Percentiles rank a stretch among this genome's conserved stretches.
Evolutionary conservation across 2,329 filamentous ascomycete genomes (phyloP).

Genomic region (Fusarium sp.): DNA sequence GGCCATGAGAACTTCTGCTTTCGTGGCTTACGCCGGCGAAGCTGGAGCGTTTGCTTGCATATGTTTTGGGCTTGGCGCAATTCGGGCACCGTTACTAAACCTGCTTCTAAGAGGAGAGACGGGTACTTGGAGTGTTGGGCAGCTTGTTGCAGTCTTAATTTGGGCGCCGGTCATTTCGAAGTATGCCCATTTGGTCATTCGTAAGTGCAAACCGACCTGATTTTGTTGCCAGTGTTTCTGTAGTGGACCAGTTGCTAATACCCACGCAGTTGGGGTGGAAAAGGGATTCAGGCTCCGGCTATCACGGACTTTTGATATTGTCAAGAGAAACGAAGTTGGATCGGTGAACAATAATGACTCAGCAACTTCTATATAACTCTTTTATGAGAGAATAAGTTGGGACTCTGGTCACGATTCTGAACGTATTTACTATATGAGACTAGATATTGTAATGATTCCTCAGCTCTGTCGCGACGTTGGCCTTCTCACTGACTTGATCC

Average conservation of each 20-base stretch:
- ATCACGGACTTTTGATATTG: conserved; percentile 1
- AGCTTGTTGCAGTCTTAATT: conserved; percentile 16
- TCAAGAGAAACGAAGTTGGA: not conserved
- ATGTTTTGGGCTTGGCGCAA: not conserved
- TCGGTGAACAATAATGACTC: too few relatives aligned
- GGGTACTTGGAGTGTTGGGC: conserved; percentile 22
- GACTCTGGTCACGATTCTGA: too few relatives aligned
- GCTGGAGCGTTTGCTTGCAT: conserved; percentile 1
- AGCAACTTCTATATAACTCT: not conserved
- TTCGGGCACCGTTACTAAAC: not conserved
- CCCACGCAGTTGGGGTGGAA: conserved; percentile 12
- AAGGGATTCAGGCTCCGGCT: conserved; percentile 5
- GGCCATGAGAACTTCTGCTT: rapidly evolving
- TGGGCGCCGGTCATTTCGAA: conserved; percentile 27
- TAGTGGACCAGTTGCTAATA: not conserved
- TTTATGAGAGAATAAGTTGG: too few relatives aligned
- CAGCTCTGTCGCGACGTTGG: too few relatives aligned
- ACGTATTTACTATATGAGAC: too few relatives aligned
- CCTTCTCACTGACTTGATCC: too few relatives aligned
- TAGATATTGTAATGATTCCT: too few relatives aligned
- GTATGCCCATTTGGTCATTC: conserved; percentile 20
- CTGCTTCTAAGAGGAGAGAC: not conserved
- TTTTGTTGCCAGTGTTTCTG: too few relatives aligned
- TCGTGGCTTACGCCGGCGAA: not conserved
- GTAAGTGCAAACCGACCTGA: not conserved